Percentiles rank a stretch among this genome's conserved stretches.
phyloP scores from a whole-genome alignment of 23 red algal genomes.

The Cyanidioschyzon merolae region DNA sequence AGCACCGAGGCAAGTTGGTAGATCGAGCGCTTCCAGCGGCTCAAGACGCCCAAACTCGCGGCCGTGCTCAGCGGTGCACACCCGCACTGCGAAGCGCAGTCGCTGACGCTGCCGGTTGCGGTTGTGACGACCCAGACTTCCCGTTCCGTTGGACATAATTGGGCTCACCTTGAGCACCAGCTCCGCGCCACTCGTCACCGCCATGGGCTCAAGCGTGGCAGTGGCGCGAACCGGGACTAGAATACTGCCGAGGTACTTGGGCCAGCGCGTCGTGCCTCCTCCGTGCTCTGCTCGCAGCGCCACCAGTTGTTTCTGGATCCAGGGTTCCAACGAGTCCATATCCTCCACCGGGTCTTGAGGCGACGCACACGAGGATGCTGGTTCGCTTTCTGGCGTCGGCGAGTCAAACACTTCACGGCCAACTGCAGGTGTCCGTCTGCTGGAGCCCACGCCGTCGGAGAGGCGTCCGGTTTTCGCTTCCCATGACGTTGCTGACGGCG shows the following conservation, averaged over 20 bases:
- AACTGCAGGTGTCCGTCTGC: too few relatives aligned
- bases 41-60: slow-evolving; percentile 13
- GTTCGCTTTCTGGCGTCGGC: too few relatives aligned
- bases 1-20: background rate
- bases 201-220: background rate
- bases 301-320: background rate
- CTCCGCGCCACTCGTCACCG: background rate
- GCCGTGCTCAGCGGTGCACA: background rate
- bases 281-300: background rate
- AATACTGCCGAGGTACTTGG: background rate
- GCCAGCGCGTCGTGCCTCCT: background rate
- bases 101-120: background rate
- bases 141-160: background rate
- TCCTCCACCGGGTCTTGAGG: background rate
- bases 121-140: background rate
- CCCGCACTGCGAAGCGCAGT: background rate
- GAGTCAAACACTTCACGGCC: too few relatives aligned
- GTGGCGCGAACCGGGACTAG: background rate
- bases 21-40: background rate
- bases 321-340: background rate
- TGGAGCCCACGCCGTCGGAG: too few relatives aligned
- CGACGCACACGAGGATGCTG: background rate
- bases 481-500: too few relatives aligned
- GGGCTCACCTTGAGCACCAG: slow-evolving; percentile 11
- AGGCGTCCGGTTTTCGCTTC: too few relatives aligned